These are phyloP conservation scores for Capsella rubella DNA, from an alignment of 441 rosid species.

Conservation along the genomic window DNA sequence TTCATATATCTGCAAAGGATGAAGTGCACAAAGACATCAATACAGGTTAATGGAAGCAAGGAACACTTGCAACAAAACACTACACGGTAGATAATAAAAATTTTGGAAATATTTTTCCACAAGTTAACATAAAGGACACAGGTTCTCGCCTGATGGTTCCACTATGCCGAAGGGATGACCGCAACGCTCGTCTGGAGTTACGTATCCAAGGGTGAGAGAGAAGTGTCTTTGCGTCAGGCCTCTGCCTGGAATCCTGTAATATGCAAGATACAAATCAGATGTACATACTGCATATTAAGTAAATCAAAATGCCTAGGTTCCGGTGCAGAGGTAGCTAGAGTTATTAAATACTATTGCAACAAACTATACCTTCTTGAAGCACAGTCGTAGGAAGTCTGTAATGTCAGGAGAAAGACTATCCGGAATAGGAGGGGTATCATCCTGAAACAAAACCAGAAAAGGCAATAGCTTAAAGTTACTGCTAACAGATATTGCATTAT, in stretches of 20 bases:
- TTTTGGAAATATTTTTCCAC: conserved; percentile 11
- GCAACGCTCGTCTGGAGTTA: conserved; percentile 87
- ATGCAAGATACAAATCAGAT: conserved; percentile 39
- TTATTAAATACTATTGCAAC: conserved; percentile 19
- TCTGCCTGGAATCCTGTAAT: conserved; percentile 92
- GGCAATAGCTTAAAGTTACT: background rate
- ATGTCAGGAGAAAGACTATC: conserved; percentile 94
- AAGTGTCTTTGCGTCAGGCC: conserved; percentile 98
- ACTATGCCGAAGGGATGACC: conserved; percentile 83
- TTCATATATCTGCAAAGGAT: conserved; percentile 61
- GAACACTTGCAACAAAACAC: conserved; percentile 14
- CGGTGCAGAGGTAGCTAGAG: conserved; percentile 9
- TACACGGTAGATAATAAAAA: background rate
- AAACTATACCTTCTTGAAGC: conserved; percentile 90
- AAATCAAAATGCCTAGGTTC: conserved; percentile 23
- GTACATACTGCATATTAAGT: conserved; percentile 4
- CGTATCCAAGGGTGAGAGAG: conserved; percentile 99
- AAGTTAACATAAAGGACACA: conserved; percentile 10
- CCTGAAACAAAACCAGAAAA: conserved; percentile 52
- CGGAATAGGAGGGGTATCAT: conserved; percentile 97
- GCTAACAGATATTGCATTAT: conserved; percentile 15
- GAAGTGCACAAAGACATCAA: conserved; percentile 25
- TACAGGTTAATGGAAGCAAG: conserved; percentile 26
- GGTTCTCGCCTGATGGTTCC: conserved; percentile 68
- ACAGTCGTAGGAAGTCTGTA: conserved; percentile 90